Conservation (phyloP, 805 yeast genomes). For the Diddensiella transvaalensis region DNA sequence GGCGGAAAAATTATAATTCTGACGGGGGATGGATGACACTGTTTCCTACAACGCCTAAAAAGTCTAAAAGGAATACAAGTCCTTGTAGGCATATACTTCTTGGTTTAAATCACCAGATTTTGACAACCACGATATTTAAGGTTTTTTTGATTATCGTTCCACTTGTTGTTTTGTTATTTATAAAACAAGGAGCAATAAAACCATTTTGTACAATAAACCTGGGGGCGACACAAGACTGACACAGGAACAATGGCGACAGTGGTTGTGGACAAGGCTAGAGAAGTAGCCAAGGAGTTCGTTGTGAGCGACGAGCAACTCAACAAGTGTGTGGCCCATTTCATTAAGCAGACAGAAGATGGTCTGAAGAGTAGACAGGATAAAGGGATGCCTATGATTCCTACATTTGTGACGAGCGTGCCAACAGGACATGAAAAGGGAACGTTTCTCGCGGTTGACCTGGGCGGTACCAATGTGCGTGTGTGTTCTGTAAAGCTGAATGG, state of each 20-base stretch:
- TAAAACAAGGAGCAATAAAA: no score
- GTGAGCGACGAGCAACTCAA: constrained; percentile 23
- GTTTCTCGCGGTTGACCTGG: constrained; percentile 86
- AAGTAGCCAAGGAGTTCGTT: constrained; percentile 22
- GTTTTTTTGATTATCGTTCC: no score
- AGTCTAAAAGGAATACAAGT: no score
- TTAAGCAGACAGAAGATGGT: constrained; percentile 30
- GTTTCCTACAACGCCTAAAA: no score
- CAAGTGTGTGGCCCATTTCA: constrained; percentile 25
- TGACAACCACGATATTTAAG: no score
- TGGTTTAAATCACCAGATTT: no score
- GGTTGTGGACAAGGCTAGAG: constrained; percentile 12
- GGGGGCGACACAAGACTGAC: no score
- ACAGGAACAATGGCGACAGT: background rate
- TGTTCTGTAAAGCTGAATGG: constrained; percentile 71
- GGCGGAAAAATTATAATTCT: no score
- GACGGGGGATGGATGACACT: no score
- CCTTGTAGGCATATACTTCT: no score
- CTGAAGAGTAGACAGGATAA: constrained; percentile 25
- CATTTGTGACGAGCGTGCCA: constrained; percentile 82
- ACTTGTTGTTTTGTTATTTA: no score
- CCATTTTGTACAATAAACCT: no score
- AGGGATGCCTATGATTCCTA: constrained; percentile 74
- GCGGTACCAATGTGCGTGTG: constrained; percentile 95
- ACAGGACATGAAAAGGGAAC: constrained; percentile 81